phyloP scores from a whole-genome alignment of 345 rosid genomes.

The Citropsis articulata region DNA sequence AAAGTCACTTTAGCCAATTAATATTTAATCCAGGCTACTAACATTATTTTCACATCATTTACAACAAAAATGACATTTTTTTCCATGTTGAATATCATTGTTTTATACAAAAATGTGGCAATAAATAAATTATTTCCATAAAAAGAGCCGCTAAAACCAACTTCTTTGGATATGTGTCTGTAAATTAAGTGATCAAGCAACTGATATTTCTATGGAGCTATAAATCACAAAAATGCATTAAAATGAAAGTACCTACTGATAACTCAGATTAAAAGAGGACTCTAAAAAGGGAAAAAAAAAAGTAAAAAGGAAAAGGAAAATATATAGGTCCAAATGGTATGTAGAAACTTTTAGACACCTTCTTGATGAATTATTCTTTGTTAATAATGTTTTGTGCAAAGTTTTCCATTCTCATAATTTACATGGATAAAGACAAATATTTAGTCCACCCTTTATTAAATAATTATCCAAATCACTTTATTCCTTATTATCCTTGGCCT shows the following conservation, averaged over 20 bases:
- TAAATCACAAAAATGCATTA: background rate
- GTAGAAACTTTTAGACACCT: background rate
- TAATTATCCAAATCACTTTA: slow-evolving; percentile 44
- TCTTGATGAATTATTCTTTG: background rate
- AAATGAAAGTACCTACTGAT: background rate
- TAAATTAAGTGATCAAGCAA: background rate
- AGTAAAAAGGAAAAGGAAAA: background rate
- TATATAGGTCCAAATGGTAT: background rate
- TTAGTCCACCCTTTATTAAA: slow-evolving; percentile 13
- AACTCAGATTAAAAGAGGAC: background rate
- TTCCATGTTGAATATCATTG: background rate
- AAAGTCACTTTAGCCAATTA: background rate
- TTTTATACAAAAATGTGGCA: background rate
- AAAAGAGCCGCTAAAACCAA: background rate
- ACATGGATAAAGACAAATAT: background rate
- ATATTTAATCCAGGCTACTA: background rate
- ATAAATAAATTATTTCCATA: background rate
- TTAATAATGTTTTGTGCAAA: background rate
- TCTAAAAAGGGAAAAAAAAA: background rate
- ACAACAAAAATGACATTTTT: background rate
- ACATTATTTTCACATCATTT: background rate
- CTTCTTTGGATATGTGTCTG: background rate
- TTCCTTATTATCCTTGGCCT: slow-evolving; percentile 50
- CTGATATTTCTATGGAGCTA: background rate
- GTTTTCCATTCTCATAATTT: slow-evolving; percentile 11